Percentiles rank a stretch among this genome's conserved stretches.
Evolutionary conservation across 169 alveolate genomes (phyloP).

Genomic region (Nephromyces sp.): DNA sequence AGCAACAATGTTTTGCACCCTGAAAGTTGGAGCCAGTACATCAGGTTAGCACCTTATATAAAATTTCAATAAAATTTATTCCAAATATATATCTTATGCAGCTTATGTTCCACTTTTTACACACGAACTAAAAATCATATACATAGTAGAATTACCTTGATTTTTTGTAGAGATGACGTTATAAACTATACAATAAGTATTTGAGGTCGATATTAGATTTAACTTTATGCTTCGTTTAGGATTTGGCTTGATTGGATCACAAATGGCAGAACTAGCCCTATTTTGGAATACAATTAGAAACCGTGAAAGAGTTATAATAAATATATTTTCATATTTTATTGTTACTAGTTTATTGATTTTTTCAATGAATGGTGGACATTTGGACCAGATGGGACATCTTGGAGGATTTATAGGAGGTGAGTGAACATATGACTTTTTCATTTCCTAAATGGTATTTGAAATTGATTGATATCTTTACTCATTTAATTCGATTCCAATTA

Average conservation of each 20-base stretch:
- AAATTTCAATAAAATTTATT: neutral
- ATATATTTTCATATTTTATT: slow-evolving; percentile 52
- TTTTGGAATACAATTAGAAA: slow-evolving; percentile 61
- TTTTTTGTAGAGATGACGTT: neutral
- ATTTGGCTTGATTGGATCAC: slow-evolving; percentile 62
- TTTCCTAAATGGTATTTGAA: neutral
- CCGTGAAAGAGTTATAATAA: slow-evolving; percentile 52
- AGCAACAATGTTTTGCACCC: slow-evolving; percentile 51
- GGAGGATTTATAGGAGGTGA: slow-evolving; percentile 62
- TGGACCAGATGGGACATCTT: slow-evolving; percentile 66
- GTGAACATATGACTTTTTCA: neutral
- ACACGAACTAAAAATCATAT: neutral
- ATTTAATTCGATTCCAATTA: neutral
- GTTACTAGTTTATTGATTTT: slow-evolving; percentile 52
- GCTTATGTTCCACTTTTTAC: neutral
- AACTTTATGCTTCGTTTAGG: slow-evolving; percentile 16
- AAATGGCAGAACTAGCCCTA: slow-evolving; percentile 57
- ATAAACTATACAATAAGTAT: neutral
- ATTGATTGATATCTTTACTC: neutral
- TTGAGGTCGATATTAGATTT: neutral
- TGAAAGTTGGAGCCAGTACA: slow-evolving; percentile 69
- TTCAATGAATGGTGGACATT: slow-evolving; percentile 55
- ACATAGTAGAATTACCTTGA: neutral
- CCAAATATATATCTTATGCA: neutral
- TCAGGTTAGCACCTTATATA: slow-evolving; percentile 41